Conservation (phyloP, 805 yeast genomes). For the Myxozyma kluyveri region DNA sequence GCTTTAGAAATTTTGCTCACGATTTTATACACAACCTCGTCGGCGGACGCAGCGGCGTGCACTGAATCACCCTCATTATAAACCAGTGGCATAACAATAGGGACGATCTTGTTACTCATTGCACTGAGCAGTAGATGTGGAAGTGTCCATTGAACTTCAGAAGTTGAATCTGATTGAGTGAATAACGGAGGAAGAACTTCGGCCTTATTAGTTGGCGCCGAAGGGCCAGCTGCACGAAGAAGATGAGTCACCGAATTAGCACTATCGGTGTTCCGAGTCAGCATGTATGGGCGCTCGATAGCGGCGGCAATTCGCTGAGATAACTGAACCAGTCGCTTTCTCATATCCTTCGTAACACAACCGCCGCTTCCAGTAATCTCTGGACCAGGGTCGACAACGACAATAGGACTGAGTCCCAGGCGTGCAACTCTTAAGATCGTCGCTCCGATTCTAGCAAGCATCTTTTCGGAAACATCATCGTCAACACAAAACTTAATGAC, state of each 20-base stretch:
- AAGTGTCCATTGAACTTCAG: conserved; percentile 7
- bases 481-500: conserved; percentile 51
- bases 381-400: conserved; percentile 52
- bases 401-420: conserved; percentile 72
- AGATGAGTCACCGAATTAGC: background rate
- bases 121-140: conserved; percentile 42
- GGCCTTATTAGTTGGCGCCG: conserved; percentile 2
- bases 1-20: conserved; percentile 38
- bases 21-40: conserved; percentile 44
- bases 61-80: conserved; percentile 55
- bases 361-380: conserved; percentile 4
- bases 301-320: conserved; percentile 11
- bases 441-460: conserved; percentile 50
- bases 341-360: conserved; percentile 7
- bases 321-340: conserved; percentile 12
- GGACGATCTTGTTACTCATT: conserved; percentile 45
- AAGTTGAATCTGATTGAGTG: background rate
- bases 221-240: background rate
- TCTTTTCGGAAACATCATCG: conserved; percentile 37
- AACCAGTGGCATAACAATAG: conserved; percentile 61
- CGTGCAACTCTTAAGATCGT: conserved; percentile 55
- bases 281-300: conserved; percentile 4
- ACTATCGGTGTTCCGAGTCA: background rate
- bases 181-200: conserved; percentile 19
- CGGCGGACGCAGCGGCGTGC: conserved; percentile 42